Evolutionary conservation across 768 basidiomycete genomes (phyloP), one percentile per base, ranked within the genome.

Genomic region (Suillus occidentalis): DNA sequence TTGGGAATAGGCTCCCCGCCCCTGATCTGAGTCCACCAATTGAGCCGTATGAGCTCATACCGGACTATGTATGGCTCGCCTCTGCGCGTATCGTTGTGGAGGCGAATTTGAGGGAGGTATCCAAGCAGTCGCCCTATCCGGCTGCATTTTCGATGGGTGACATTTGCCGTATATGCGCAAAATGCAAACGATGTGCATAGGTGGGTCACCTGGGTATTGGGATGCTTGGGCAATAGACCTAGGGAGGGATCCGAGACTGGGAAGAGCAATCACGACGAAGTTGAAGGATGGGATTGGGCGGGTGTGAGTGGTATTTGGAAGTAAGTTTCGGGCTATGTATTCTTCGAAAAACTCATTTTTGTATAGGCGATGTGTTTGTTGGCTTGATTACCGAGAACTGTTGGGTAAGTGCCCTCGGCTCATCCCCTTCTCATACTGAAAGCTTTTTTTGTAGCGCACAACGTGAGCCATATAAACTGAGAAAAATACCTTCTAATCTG

Each of bases 211-310:
- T 16, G 78, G 75, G 1, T 83, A 81, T 61, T 82, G 83, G 81
- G 60, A 73, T 14, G 62, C 64, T 50, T 69, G 73, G 71, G 68
- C 65, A 52, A 63, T 13, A 63, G 47, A 31, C 62, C 67, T 20
- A 53, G 16, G n/a, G 58, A 45, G 31, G 56, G 36, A 47, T 25
- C 16, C 12, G 28, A 31, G 36, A 56, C 20, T 36, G 16, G 7
- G 49, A 65, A 50, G 37, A 28, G 37, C 3, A 56, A 50, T 47
- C 5, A 68, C 14, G 69, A 64, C 2, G 76, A 70, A 34, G 65
- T 74, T 56, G 73, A 76, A 6, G 85, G 85, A 5, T 86, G 84
- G 84, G 85, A 87, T 68, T 87, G 87, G 86, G 86, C 85, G 1
- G 86, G 84, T 9, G 83, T 81, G 3, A 71, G 77, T 50, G 86